phyloP scores from a whole-genome alignment of 768 basidiomycete genomes.

The Trametes punicea region DNA sequence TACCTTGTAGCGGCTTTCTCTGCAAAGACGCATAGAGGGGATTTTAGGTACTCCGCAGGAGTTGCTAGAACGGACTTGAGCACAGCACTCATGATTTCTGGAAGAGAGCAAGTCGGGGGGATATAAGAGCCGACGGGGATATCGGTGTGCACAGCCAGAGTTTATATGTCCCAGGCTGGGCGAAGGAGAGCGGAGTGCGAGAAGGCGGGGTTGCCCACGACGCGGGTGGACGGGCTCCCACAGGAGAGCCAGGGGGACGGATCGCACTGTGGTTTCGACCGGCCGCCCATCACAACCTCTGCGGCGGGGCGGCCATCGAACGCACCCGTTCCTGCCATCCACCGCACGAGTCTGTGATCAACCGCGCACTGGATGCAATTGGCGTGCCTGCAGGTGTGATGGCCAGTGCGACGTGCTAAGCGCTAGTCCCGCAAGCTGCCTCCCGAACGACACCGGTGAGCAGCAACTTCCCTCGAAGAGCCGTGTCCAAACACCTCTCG shows the following conservation, averaged over 20 bases:
- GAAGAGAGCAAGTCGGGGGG: neutral
- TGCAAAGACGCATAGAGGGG: constrained; percentile 10
- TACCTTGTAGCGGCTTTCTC: constrained; percentile 15
- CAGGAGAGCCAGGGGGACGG: neutral
- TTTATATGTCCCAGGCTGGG: too few species aligned
- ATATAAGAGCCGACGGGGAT: too few species aligned
- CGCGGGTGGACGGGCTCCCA: neutral
- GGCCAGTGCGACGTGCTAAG: too few species aligned
- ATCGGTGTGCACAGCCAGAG: too few species aligned
- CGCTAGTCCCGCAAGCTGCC: too few species aligned
- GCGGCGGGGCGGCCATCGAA: neutral
- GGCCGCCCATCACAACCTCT: neutral
- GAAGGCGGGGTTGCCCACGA: neutral
- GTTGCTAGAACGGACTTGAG: neutral
- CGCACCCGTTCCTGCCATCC: neutral
- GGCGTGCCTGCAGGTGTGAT: too few species aligned
- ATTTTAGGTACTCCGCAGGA: constrained; percentile 1
- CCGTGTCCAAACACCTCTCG: too few species aligned
- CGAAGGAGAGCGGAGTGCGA: neutral
- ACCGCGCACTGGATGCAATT: neutral
- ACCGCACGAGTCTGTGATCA: neutral
- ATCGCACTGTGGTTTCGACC: neutral
- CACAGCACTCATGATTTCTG: neutral
- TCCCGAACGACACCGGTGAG: too few species aligned
- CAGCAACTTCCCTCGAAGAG: too few species aligned